phyloP scores from a whole-genome alignment of 176 grass and related monocot species.

The Typha latifolia region DNA sequence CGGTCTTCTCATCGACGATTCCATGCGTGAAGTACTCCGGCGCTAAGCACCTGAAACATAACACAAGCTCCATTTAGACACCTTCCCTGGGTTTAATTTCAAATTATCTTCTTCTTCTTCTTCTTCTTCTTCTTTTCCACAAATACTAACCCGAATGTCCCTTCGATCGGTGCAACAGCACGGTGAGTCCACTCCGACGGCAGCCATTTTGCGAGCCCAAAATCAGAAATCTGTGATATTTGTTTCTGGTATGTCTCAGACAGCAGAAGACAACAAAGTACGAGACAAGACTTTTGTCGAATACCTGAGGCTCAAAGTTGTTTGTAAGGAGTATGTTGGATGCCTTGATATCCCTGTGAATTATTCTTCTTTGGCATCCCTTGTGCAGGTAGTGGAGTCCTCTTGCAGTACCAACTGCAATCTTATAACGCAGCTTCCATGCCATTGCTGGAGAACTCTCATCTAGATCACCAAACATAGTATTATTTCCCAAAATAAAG shows the following conservation, averaged over 20 bases:
- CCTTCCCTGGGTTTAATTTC: neutral
- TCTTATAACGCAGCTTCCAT: constrained; percentile 55
- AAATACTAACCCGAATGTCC: constrained; percentile 63
- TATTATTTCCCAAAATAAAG: too few species aligned
- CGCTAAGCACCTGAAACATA: constrained; percentile 53
- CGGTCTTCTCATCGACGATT: constrained; percentile 92
- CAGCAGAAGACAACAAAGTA: neutral
- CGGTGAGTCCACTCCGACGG: constrained; percentile 88
- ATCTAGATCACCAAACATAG: constrained; percentile 25
- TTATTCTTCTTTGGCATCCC: constrained; percentile 71
- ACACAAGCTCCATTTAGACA: too few species aligned
- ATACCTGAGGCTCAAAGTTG: constrained; percentile 66
- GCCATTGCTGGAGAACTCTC: constrained; percentile 49
- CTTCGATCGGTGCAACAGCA: constrained; percentile 86
- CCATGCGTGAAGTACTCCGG: constrained; percentile 95
- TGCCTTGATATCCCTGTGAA: constrained; percentile 89
- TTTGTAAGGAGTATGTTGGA: constrained; percentile 72
- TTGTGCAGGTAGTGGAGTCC: constrained; percentile 89
- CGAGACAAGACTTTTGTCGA: neutral
- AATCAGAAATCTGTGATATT: constrained; percentile 70
- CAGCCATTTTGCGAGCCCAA: constrained; percentile 87
- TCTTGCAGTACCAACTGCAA: constrained; percentile 59
- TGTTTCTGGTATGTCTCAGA: neutral
- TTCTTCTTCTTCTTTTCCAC: neutral
- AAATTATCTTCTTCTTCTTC: neutral